Percentiles rank a stretch among this genome's conserved stretches.
Evolutionary conservation across 2,329 filamentous ascomycete genomes (phyloP).

Genomic region (Aspergillus chevalieri): DNA sequence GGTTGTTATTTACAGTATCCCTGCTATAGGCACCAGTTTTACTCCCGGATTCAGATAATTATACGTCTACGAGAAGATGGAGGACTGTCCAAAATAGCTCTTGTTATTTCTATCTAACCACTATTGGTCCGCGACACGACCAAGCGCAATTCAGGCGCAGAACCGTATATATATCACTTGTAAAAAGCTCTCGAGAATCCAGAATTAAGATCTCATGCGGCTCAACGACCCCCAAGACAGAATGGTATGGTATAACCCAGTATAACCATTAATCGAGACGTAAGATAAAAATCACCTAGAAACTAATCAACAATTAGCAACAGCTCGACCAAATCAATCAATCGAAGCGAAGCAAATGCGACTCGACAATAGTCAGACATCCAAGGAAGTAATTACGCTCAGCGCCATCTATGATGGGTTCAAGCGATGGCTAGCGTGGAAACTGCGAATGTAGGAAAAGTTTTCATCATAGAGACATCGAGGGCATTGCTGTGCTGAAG

Average conservation of each 20-base stretch:
- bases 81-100: background rate
- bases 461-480: conserved; percentile 5
- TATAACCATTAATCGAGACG: background rate
- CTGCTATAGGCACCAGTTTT: background rate
- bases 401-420: conserved; percentile 10
- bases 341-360: background rate
- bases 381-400: conserved; percentile 12
- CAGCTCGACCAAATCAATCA: background rate
- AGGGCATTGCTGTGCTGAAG: background rate
- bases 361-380: conserved; percentile 6
- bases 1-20: background rate
- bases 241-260: background rate
- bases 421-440: conserved; percentile 12
- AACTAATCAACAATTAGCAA: conserved; percentile 1
- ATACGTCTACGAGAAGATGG: background rate
- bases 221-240: background rate
- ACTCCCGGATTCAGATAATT: background rate
- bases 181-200: background rate
- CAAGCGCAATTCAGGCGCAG: background rate
- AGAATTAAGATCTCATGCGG: background rate
- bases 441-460: conserved; percentile 13
- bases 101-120: background rate
- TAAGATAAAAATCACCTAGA: background rate
- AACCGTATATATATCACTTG: background rate
- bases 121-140: background rate